These are phyloP conservation scores for Dothistroma pini DNA, from an alignment of 2,329 filamentous ascomycete species.

Conservation along the genomic window DNA sequence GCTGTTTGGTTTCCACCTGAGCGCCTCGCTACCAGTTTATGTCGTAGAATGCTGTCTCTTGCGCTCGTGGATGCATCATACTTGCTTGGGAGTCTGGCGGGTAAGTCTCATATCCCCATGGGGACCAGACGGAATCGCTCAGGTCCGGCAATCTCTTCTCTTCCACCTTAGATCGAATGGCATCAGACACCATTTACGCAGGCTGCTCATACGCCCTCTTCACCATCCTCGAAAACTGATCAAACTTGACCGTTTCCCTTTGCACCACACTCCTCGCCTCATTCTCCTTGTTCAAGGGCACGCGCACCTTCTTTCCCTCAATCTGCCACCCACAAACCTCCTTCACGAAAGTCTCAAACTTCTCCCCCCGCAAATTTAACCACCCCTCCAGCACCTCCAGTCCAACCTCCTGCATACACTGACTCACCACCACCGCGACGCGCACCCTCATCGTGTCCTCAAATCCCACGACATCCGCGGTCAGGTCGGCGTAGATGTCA, in stretches of 20 bases:
- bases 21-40: constrained; percentile 13
- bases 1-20: constrained; percentile 1
- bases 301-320: constrained; percentile 62
- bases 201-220: constrained; percentile 82
- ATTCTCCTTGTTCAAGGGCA: constrained; percentile 94
- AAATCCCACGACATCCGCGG: constrained; percentile 90
- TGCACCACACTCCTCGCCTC: constrained; percentile 96
- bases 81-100: constrained; percentile 2
- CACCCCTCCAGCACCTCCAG: constrained; percentile 47
- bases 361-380: constrained; percentile 45
- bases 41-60: not conserved
- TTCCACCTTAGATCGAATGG: not conserved
- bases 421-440: constrained; percentile 83
- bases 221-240: constrained; percentile 77
- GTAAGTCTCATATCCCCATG: constrained; percentile 1
- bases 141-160: not conserved
- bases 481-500: constrained; percentile 91
- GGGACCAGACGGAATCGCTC: constrained; percentile 4
- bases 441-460: constrained; percentile 89
- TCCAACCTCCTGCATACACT: constrained; percentile 74
- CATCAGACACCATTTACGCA: constrained; percentile 38
- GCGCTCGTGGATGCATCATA: constrained; percentile 7
- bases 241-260: constrained; percentile 88
- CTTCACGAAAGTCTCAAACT: constrained; percentile 50
- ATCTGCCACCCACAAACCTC: constrained; percentile 75